Percentiles rank a stretch among this genome's conserved stretches.
phyloP scores from a whole-genome alignment of 495 filamentous ascomycete genomes.

The Aspergillus mulundensis region DNA sequence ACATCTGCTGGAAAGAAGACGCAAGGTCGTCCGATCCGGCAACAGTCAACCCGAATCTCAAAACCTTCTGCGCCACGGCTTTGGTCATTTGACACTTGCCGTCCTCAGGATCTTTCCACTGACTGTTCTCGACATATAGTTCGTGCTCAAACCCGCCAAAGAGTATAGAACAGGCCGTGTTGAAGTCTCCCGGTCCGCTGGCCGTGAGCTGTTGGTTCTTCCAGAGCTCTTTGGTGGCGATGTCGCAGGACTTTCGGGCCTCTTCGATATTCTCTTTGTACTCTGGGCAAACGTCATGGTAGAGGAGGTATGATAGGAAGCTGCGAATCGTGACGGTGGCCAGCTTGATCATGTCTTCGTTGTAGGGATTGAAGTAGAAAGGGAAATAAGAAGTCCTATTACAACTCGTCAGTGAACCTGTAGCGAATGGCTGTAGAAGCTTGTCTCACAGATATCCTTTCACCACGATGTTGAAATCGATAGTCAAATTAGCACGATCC shows the following conservation, averaged over 20 bases:
- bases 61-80: slow-evolving; percentile 38
- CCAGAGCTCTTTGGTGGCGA: slow-evolving; percentile 63
- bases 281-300: slow-evolving; percentile 83
- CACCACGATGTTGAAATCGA: slow-evolving; percentile 76
- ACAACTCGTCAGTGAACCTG: not conserved
- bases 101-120: slow-evolving; percentile 23
- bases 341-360: slow-evolving; percentile 45
- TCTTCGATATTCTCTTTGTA: slow-evolving; percentile 60
- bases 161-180: slow-evolving; percentile 58
- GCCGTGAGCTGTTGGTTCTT: slow-evolving; percentile 44
- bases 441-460: slow-evolving; percentile 69
- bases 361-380: slow-evolving; percentile 39
- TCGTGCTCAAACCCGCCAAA: slow-evolving; percentile 49
- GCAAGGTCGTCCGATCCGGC: slow-evolving; percentile 37
- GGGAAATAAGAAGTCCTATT: slow-evolving; percentile 47
- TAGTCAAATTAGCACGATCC: slow-evolving; percentile 50
- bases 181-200: slow-evolving; percentile 70
- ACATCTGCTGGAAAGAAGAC: slow-evolving; percentile 25
- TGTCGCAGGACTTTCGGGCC: slow-evolving; percentile 64
- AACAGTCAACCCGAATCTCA: slow-evolving; percentile 42
- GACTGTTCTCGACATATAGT: slow-evolving; percentile 23
- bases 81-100: slow-evolving; percentile 29
- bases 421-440: not conserved
- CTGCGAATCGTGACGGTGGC: slow-evolving; percentile 65
- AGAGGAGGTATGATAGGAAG: slow-evolving; percentile 83